phyloP scores from a whole-genome alignment of 2,329 filamentous ascomycete genomes.

The Capronia epimyces region DNA sequence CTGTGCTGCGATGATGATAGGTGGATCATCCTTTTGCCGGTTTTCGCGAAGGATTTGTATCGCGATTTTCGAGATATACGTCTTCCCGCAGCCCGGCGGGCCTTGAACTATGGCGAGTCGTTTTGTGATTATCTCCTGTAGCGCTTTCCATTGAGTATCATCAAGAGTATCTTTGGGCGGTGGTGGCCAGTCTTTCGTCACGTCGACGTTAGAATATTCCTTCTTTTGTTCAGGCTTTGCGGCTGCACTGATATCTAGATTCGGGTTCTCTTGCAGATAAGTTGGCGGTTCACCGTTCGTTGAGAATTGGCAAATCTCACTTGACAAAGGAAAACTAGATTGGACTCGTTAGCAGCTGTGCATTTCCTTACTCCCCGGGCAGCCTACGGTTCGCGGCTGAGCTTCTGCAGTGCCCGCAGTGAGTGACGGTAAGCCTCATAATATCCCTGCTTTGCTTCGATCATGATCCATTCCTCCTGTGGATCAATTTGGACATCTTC shows the following conservation, averaged over 20 bases:
- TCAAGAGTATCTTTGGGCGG: constrained; percentile 53
- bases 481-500: constrained; percentile 65
- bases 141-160: constrained; percentile 62
- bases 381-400: constrained; percentile 48
- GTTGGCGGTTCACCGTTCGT: constrained; percentile 44
- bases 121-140: constrained; percentile 65
- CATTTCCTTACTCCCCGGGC: background rate
- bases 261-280: constrained; percentile 49
- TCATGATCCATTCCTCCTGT: constrained; percentile 65
- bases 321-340: constrained; percentile 41
- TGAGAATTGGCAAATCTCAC: constrained; percentile 40
- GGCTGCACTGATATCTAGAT: constrained; percentile 43
- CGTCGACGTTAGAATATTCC: constrained; percentile 46
- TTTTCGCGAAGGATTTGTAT: constrained; percentile 62
- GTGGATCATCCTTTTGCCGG: constrained; percentile 51
- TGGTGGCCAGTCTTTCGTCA: constrained; percentile 53
- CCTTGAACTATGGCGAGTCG: constrained; percentile 75
- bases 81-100: constrained; percentile 75
- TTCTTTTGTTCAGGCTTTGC: constrained; percentile 37
- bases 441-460: constrained; percentile 68
- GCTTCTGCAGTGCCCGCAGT: constrained; percentile 65
- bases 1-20: constrained; percentile 74
- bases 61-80: constrained; percentile 69
- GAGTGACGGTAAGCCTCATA: constrained; percentile 72
- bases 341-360: constrained; percentile 3